Evolutionary conservation across 2,329 filamentous ascomycete species (phyloP).

Genomic region (Aureobasidium sp.): DNA sequence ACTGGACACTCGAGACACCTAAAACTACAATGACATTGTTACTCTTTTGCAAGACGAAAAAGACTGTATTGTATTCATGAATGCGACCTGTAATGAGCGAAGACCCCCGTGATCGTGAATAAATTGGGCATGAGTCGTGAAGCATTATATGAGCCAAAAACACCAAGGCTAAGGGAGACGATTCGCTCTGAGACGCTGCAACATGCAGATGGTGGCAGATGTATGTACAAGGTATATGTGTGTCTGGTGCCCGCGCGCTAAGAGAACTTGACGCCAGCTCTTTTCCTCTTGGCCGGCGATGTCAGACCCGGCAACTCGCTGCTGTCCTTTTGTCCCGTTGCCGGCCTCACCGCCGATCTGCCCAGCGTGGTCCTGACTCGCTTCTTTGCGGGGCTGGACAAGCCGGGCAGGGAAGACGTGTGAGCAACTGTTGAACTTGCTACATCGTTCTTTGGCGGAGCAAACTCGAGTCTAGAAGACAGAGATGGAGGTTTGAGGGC

Average conservation of each 20-base stretch:
- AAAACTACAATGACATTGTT: background rate
- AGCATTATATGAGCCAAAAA: background rate
- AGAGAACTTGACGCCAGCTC: constrained; percentile 5
- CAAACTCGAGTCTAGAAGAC: constrained; percentile 7
- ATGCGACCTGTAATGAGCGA: background rate
- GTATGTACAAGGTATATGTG: constrained; percentile 1
- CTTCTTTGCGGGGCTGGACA: constrained; percentile 27
- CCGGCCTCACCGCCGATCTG: background rate
- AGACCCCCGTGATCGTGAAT: background rate
- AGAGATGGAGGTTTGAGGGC: background rate
- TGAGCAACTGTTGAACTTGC: background rate
- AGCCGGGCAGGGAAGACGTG: constrained; percentile 9
- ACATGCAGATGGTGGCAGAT: background rate
- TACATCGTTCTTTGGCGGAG: background rate
- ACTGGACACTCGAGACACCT: background rate
- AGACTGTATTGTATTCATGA: background rate
- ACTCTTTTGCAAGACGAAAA: background rate
- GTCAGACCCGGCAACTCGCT: constrained; percentile 9
- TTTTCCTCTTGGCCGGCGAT: constrained; percentile 16
- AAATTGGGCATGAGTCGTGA: constrained; percentile 6
- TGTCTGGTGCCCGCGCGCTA: background rate
- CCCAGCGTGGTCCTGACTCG: constrained; percentile 22
- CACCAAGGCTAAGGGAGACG: background rate
- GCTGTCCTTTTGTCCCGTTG: background rate
- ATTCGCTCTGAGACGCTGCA: background rate